These are phyloP conservation scores for Dalechampia spathulata DNA, from an alignment of 441 rosid species.

Conservation along the genomic window DNA sequence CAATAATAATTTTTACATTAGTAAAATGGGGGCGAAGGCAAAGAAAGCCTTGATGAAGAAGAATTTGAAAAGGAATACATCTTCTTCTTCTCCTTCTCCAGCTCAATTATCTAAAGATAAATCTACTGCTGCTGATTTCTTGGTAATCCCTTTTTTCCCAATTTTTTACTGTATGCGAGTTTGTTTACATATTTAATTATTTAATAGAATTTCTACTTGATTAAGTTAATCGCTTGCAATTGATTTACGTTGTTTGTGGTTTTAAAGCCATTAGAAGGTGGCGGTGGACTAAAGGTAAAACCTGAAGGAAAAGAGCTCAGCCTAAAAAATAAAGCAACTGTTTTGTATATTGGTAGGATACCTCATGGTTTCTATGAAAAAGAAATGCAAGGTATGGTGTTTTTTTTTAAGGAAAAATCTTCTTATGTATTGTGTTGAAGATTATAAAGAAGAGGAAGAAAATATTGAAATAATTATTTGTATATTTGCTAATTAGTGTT, in stretches of 20 bases:
- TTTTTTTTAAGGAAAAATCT: too few relatives aligned
- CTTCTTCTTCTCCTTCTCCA: constrained; percentile 7
- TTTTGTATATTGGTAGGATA: constrained; percentile 78
- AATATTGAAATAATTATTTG: too few relatives aligned
- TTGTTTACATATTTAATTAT: neutral
- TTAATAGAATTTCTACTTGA: neutral
- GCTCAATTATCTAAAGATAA: constrained; percentile 22
- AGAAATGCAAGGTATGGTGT: constrained; percentile 62
- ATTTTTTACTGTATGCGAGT: neutral
- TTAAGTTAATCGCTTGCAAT: too few relatives aligned
- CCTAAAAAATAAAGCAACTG: constrained; percentile 34
- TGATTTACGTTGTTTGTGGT: too few relatives aligned
- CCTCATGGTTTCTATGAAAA: constrained; percentile 91
- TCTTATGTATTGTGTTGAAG: neutral
- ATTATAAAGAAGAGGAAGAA: too few relatives aligned
- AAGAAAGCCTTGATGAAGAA: constrained; percentile 56
- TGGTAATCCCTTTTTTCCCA: constrained; percentile 35
- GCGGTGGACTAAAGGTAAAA: constrained; percentile 41
- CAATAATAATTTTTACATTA: too few relatives aligned
- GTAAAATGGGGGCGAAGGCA: constrained; percentile 61
- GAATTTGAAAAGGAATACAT: constrained; percentile 41
- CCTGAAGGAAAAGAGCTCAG: constrained; percentile 23
- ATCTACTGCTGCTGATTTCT: constrained; percentile 46
- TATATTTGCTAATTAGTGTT: neutral
- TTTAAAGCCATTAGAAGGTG: constrained; percentile 73